Conservation (phyloP, 495 filamentous ascomycete genomes). For the Aspergillus diversus region DNA sequence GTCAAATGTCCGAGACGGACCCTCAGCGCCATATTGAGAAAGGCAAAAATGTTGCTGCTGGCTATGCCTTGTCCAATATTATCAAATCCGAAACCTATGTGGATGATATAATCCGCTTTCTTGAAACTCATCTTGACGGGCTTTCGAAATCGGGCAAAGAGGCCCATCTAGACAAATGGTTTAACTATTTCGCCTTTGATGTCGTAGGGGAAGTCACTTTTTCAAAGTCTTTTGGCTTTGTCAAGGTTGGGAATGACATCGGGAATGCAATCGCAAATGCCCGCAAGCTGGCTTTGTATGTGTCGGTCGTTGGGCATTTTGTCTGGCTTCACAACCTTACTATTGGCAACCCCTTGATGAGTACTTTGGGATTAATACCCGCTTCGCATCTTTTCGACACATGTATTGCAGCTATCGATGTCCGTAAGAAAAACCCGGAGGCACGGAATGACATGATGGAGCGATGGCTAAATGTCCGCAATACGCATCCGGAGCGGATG, state of each 20-base stretch:
- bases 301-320: constrained; percentile 44
- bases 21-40: constrained; percentile 37
- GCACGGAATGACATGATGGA: constrained; percentile 47
- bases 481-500: constrained; percentile 45
- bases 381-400: constrained; percentile 48
- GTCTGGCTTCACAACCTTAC: constrained; percentile 41
- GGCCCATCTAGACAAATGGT: constrained; percentile 48
- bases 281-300: constrained; percentile 39
- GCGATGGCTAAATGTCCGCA: constrained; percentile 44
- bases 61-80: constrained; percentile 45
- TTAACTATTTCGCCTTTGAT: constrained; percentile 54
- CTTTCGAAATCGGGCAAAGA: constrained; percentile 24
- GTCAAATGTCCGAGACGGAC: constrained; percentile 47
- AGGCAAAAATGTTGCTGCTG: constrained; percentile 38
- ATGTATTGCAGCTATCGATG: constrained; percentile 38
- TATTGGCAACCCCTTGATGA: constrained; percentile 47
- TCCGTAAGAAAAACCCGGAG: constrained; percentile 38
- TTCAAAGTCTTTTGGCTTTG: constrained; percentile 47
- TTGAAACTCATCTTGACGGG: constrained; percentile 37
- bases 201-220: constrained; percentile 48
- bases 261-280: constrained; percentile 45
- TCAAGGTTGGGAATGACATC: constrained; percentile 43
- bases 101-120: constrained; percentile 34
- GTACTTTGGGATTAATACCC: constrained; percentile 42
- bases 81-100: constrained; percentile 44